Evolutionary conservation across 768 basidiomycete species (phyloP).

Genomic region (Tricholoma sp.): DNA sequence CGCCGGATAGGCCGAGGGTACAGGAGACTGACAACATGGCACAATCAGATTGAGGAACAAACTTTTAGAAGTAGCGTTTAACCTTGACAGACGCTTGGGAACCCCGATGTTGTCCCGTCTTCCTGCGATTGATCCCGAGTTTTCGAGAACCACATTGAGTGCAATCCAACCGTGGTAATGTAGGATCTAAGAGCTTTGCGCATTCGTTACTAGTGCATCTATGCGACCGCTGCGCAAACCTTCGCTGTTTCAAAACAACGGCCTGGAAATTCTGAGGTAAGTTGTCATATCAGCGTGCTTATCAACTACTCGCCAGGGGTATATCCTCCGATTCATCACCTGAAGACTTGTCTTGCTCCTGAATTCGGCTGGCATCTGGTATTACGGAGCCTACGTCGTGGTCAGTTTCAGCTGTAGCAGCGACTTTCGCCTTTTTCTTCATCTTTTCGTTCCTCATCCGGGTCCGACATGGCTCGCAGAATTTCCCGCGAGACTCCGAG

Average conservation of each 20-base stretch:
- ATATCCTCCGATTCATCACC: conserved; percentile 6
- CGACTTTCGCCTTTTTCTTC: conserved; percentile 5
- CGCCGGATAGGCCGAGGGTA: conserved; percentile 28
- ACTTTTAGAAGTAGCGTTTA: background rate
- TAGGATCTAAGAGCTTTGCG: conserved; percentile 13
- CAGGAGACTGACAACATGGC: conserved; percentile 13
- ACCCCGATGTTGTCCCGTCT: conserved; percentile 1
- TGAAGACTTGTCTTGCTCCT: background rate
- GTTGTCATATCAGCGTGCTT: background rate
- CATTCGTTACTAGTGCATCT: conserved; percentile 23
- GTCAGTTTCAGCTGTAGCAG: background rate
- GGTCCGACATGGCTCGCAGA: conserved; percentile 34
- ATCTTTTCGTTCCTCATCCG: conserved; percentile 11
- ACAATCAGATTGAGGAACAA: background rate
- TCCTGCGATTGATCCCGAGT: conserved; percentile 10
- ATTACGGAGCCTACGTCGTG: background rate
- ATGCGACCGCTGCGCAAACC: background rate
- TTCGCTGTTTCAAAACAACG: conserved; percentile 2
- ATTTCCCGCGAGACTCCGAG: conserved; percentile 35
- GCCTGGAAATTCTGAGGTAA: conserved; percentile 5
- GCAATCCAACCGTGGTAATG: conserved; percentile 16
- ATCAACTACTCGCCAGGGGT: conserved; percentile 2
- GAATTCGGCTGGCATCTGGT: background rate
- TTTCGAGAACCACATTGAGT: conserved; percentile 24
- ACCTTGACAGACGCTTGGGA: conserved; percentile 2